phyloP scores from a whole-genome alignment of 345 rosid genomes.

The Linum usitatissimum region DNA sequence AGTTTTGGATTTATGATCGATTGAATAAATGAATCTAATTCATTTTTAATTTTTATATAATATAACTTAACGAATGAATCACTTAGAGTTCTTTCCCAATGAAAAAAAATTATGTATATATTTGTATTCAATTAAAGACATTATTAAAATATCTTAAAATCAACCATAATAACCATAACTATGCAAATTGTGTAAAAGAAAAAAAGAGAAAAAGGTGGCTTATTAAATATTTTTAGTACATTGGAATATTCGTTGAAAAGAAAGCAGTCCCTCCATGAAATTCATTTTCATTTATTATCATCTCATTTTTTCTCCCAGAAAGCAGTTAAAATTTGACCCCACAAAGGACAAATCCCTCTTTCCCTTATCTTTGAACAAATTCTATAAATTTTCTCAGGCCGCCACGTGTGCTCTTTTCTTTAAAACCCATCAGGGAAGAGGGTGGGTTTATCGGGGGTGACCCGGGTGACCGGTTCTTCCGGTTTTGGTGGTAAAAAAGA shows the following conservation, averaged over 20 bases:
- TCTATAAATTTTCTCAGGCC: background rate
- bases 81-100: too few relatives aligned
- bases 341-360: background rate
- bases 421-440: background rate
- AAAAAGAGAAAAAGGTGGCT: background rate
- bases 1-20: too few relatives aligned
- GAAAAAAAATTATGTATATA: too few relatives aligned
- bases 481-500: background rate
- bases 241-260: background rate
- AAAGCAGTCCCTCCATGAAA: background rate
- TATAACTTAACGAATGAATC: too few relatives aligned
- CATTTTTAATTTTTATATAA: too few relatives aligned
- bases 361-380: background rate
- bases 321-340: background rate
- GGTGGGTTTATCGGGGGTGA: background rate
- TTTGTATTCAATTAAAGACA: too few relatives aligned
- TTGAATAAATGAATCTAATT: too few relatives aligned
- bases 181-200: too few relatives aligned
- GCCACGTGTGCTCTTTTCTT: background rate
- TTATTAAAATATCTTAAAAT: too few relatives aligned
- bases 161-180: too few relatives aligned
- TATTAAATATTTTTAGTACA: background rate
- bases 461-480: background rate
- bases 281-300: background rate
- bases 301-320: background rate